Percentiles rank a stretch among this genome's conserved stretches.
Evolutionary conservation across 768 basidiomycete species (phyloP).

Genomic region (Lactifluus echinatus): DNA sequence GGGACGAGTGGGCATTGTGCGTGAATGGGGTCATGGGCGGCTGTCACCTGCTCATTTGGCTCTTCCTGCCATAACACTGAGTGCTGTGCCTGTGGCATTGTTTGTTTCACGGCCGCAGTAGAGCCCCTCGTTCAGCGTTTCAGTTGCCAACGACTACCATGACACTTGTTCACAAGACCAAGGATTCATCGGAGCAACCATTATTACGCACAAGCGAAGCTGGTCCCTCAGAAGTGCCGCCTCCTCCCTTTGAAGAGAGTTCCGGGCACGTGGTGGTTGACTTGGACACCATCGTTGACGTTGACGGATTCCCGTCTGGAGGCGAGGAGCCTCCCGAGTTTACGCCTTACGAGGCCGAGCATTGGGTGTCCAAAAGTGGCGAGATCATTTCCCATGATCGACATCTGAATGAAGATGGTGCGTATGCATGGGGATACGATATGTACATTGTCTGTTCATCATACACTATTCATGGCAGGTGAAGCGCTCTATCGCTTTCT

Average conservation of each 20-base stretch:
- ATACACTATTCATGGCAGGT: too few relatives aligned
- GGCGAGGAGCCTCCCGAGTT: conserved; percentile 49
- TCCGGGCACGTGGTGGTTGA: conserved; percentile 20
- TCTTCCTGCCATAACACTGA: too few relatives aligned
- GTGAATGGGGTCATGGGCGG: too few relatives aligned
- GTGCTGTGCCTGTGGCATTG: too few relatives aligned
- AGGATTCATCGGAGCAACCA: neutral
- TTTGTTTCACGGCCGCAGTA: neutral
- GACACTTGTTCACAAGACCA: neutral
- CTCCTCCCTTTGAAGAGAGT: conserved; percentile 22
- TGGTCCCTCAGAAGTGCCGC: conserved; percentile 7
- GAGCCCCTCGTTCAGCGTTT: neutral
- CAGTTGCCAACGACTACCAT: neutral
- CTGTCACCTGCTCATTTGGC: too few relatives aligned
- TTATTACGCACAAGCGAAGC: neutral
- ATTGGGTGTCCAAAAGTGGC: conserved; percentile 38
- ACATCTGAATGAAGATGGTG: conserved; percentile 59
- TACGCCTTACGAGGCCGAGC: conserved; percentile 54
- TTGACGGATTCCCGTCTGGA: conserved; percentile 25
- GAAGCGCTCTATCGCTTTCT: conserved; percentile 71
- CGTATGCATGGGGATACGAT: conserved; percentile 16
- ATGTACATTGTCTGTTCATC: too few relatives aligned
- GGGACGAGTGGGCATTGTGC: too few relatives aligned
- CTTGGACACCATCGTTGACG: conserved; percentile 22
- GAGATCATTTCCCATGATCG: conserved; percentile 61